These are phyloP conservation scores for Carex cristatella DNA, from an alignment of 176 grass and related monocot genomes.

Conservation along the genomic window DNA sequence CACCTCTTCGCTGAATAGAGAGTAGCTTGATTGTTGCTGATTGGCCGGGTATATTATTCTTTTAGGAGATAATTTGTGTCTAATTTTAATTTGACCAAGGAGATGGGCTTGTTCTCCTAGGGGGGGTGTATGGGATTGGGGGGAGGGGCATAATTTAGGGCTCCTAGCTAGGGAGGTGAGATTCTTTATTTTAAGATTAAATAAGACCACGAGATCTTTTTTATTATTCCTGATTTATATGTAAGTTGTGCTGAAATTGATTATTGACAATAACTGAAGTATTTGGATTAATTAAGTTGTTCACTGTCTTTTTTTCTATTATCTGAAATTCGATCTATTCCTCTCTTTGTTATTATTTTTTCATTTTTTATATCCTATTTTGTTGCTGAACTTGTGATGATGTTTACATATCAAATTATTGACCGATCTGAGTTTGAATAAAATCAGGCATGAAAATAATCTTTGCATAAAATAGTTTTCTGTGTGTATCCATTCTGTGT, in stretches of 20 bases:
- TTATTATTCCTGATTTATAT: slow-evolving; percentile 10
- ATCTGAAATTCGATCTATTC: not conserved
- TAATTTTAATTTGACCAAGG: slow-evolving; percentile 35
- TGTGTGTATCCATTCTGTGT: too few relatives aligned
- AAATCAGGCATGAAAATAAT: too few relatives aligned
- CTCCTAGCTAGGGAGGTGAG: not conserved
- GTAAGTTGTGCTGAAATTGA: not conserved
- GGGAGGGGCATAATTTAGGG: not conserved
- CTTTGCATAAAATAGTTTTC: too few relatives aligned
- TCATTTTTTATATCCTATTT: not conserved
- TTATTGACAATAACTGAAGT: slow-evolving; percentile 3
- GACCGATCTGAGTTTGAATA: too few relatives aligned
- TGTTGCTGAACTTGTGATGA: not conserved
- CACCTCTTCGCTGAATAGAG: slow-evolving; percentile 35
- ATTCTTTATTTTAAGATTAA: slow-evolving; percentile 8
- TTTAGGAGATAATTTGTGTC: not conserved
- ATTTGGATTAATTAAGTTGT: not conserved
- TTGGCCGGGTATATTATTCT: not conserved
- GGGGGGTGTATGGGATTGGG: not conserved
- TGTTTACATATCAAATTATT: too few relatives aligned
- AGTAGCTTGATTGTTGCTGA: not conserved
- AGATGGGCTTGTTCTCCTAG: slow-evolving; percentile 94
- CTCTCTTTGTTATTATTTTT: not conserved
- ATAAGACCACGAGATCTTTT: not conserved
- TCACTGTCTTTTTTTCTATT: not conserved